phyloP scores from a whole-genome alignment of 176 grass and related monocot species.

The barley (Hordeum vulgare) region MorexV3_pseudomolecules_assembly NC_058518.1:351593497-351593996 shows the following conservation, averaged over 20 bases:
- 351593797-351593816: constrained; percentile 92
- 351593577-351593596: neutral
- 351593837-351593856: constrained; percentile 68
- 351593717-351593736: constrained; percentile 93
- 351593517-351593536: neutral
- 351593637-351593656: neutral
- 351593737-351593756: constrained; percentile 83
- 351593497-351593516: neutral
- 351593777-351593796: constrained; percentile 72
- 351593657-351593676: neutral
- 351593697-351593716: constrained; percentile 86
- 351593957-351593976: constrained; percentile 30
- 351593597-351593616: neutral
- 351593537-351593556: neutral
- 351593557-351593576: neutral
- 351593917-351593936: neutral
- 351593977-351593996: constrained; percentile 28
- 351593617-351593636: neutral
- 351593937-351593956: constrained; percentile 32
- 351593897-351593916: constrained; percentile 67
- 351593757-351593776: constrained; percentile 63
- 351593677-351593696: constrained; percentile 3
- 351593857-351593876: constrained; percentile 57
- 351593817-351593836: constrained; percentile 86
- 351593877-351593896: constrained; percentile 53